Evolutionary conservation across 2,329 filamentous ascomycete genomes (phyloP).

Genomic region (Fonsecaea pedrosoi): DNA sequence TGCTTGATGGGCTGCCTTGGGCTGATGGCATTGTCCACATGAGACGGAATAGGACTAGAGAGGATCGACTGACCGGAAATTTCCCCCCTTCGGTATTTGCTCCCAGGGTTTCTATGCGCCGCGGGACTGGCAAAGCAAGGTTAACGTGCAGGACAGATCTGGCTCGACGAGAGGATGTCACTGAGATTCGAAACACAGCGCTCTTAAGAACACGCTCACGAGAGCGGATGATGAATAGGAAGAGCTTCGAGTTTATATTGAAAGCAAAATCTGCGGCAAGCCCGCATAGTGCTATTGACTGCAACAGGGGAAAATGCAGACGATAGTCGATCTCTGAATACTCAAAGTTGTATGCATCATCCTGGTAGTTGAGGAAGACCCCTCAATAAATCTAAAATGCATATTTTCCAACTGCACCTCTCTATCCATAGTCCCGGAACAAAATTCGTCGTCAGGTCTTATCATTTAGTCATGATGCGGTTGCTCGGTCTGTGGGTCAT

Average conservation of each 20-base stretch:
- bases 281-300: not conserved
- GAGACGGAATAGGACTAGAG: not conserved
- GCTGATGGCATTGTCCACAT: not conserved
- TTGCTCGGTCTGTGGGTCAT: not conserved
- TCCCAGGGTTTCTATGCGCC: too few species aligned
- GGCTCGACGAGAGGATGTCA: not conserved
- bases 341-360: not conserved
- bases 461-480: not conserved
- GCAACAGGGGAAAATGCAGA: too few species aligned
- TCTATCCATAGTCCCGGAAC: not conserved
- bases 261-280: not conserved
- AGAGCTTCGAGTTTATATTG: not conserved
- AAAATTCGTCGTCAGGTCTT: not conserved
- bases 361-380: not conserved
- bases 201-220: not conserved
- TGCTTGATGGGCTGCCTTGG: not conserved
- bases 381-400: not conserved
- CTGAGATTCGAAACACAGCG: not conserved
- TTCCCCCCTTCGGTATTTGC: too few species aligned
- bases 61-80: too few species aligned
- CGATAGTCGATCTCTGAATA: not conserved
- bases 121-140: not conserved
- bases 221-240: not conserved
- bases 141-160: not conserved
- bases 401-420: not conserved